Conservation (phyloP, 345 rosid species). For the Nasturtium officinale region DNA sequence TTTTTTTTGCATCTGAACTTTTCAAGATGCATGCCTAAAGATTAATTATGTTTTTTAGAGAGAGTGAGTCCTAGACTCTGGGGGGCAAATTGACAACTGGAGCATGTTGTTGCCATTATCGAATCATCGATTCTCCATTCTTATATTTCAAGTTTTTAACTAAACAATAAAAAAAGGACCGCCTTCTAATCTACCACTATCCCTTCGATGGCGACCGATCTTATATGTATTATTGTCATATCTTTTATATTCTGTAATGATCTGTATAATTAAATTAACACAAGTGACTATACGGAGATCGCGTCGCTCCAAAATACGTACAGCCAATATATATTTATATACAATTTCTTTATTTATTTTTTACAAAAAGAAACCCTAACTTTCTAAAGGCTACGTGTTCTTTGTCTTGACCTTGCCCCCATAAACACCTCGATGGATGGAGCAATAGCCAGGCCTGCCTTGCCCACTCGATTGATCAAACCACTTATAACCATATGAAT, state of each 20-base stretch:
- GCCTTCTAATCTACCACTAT: constrained; percentile 43
- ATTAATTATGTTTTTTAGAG: not conserved
- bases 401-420: constrained; percentile 9
- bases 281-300: constrained; percentile 33
- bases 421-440: constrained; percentile 27
- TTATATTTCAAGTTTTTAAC: not conserved
- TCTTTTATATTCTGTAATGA: not conserved
- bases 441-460: constrained; percentile 28
- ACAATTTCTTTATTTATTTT: not conserved
- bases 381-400: constrained; percentile 34
- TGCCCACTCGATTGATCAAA: not conserved
- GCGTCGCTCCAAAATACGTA: constrained; percentile 29
- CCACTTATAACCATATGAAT: constrained; percentile 10
- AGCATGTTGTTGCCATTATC: constrained; percentile 46
- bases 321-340: constrained; percentile 17
- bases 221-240: constrained; percentile 24
- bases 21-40: constrained; percentile 39
- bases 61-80: constrained; percentile 31
- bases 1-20: constrained; percentile 22
- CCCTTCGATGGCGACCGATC: constrained; percentile 42
- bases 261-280: constrained; percentile 6
- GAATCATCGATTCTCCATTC: constrained; percentile 33
- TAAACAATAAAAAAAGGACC: constrained; percentile 5
- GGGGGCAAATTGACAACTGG: constrained; percentile 46
- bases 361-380: constrained; percentile 33